A percentile compares a stretch with the other conserved stretches of the same genome.
These are phyloP conservation scores for Triticum turgidum DNA, from an alignment of 176 grass and related monocot species.

Conservation along the genomic window DNA sequence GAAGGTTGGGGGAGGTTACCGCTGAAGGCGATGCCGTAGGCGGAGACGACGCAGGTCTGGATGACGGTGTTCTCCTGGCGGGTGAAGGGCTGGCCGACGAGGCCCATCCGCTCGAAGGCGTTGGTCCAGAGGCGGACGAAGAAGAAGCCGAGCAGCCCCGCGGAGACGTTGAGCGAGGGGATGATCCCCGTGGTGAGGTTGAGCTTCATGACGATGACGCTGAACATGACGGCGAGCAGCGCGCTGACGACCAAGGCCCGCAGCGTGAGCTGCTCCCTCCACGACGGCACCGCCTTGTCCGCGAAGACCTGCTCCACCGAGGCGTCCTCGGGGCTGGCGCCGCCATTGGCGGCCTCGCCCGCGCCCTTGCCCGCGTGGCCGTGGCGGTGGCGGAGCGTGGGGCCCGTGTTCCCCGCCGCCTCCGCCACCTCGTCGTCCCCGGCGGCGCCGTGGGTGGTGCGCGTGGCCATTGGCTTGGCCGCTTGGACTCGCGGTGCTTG, in stretches of 20 bases:
- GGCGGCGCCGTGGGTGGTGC: not conserved
- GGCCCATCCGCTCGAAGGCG: slow-evolving; percentile 44
- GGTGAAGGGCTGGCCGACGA: slow-evolving; percentile 60
- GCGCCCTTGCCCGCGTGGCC: slow-evolving; percentile 28
- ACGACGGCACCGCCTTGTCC: slow-evolving; percentile 56
- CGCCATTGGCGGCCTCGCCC: not conserved
- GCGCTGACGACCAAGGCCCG: slow-evolving; percentile 70
- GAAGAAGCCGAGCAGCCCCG: slow-evolving; percentile 91
- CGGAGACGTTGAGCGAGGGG: slow-evolving; percentile 91
- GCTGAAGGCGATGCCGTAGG: slow-evolving; percentile 82
- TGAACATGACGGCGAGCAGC: slow-evolving; percentile 72
- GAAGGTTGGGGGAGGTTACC: slow-evolving; percentile 33
- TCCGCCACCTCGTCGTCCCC: slow-evolving; percentile 35
- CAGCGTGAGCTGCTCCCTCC: slow-evolving; percentile 74
- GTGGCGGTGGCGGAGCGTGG: slow-evolving; percentile 46
- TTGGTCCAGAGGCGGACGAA: slow-evolving; percentile 75
- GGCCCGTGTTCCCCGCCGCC: slow-evolving; percentile 7
- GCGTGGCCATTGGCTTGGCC: slow-evolving; percentile 19
- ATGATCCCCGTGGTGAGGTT: slow-evolving; percentile 97
- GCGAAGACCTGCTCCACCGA: slow-evolving; percentile 67
- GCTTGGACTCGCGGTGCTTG: not conserved
- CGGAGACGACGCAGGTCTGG: slow-evolving; percentile 82
- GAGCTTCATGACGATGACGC: slow-evolving; percentile 94
- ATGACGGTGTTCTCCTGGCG: slow-evolving; percentile 94
- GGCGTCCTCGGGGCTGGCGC: not conserved